Base-by-base conservation (phyloP, 2,329 filamentous ascomycete species). In the Fusarium miscanthi region DNA sequence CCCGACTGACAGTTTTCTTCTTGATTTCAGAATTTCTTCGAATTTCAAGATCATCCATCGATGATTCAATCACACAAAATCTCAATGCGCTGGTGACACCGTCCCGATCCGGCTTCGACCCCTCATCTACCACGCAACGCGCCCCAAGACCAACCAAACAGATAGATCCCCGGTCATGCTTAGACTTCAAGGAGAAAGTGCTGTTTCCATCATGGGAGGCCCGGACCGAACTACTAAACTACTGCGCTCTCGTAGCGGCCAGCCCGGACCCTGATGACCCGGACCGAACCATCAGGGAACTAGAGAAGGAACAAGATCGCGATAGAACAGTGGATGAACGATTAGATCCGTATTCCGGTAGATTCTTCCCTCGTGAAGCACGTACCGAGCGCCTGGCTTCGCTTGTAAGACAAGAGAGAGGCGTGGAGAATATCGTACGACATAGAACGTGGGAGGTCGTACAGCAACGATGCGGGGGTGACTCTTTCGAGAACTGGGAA, bases 11-110 rank as follows among this genome's bases (percentile, higher is more conserved):
- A 6, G 16, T 49, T 51, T 67, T 54, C 56, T 38, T 35, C 16
- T 31, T n/a, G 31, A 33, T 33, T 49, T 38, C 21, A 97, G 96
- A 97, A 81, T 99, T 99, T 81, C 88, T 99, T 27, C 93, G 94
- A 42, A 82, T 96, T 73, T 98, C 95, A 14, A 91, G 96, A 72
- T 87, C 90, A 58, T 90, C 93, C 52, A 92, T 98, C 78, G 96
- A 99, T 83, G 96, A 99, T 82, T 49, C 93, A 48, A 98, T 99
- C 78, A 90, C 91, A 2, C 95, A 97, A 79, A 95, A 97, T 78
- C 89, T 99, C 69, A 98, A 98, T 84, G 94, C 94, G 3, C 88
- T 98, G 41, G 84, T 94, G 48, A 95, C 92, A 2, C 95, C 95
- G 0, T 87, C 93, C 17, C 85, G 86, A 48, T 82, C 83, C 42